Base-by-base conservation (phyloP, 2,329 filamentous ascomycete genomes). In the Pseudofabraea citricarpa region DNA sequence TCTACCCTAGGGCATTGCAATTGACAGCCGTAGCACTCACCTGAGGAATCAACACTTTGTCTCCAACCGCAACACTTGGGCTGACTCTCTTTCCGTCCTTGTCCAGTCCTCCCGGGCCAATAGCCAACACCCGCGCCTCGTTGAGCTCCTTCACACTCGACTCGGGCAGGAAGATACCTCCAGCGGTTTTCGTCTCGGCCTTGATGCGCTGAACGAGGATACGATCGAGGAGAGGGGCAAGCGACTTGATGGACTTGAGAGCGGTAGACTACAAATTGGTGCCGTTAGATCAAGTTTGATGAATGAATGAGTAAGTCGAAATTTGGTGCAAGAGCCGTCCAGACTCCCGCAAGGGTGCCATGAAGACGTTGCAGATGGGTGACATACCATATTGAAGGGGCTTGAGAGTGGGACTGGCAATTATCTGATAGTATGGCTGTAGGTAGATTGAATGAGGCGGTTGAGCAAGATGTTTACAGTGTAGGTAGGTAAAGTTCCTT, bases 171-270 rank as follows among this genome's bases (percentile, higher is more conserved):
- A 94, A 96, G 78, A 98, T 95, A 62, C 93, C 93, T 63, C 84
- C 84, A 59, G 93, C 90, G 39, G 93, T 98, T 80, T 96, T 96
- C 65, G 90, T 71, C 73, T 97, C 91, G 62, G 91, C 87, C 77
- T 97, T 97, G 74, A 96, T 73, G 71, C 93, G 89, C 83, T 98
- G 93, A 58, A 98, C 89, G 54, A 98, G 85, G 59, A 98, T 90
- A 61, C 93, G 91, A 82, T 98, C 93, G 71, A 98, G 84, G 57
- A 98, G 90, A 52, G 93, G 93, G 48, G 85, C 87, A 61, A 98
- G 90, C 63, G 84, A 83, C 73, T 91, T 93, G 81, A 98, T 90
- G 67, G 87, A 94, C 70, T 91, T 93, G 74, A 97, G 81, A 55
- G 90, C 79, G 64, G 80, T 83, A 57, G 79, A 70, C 80, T 84